phyloP scores from a whole-genome alignment of 495 filamentous ascomycete species.

The Neurospora sp. region DNA sequence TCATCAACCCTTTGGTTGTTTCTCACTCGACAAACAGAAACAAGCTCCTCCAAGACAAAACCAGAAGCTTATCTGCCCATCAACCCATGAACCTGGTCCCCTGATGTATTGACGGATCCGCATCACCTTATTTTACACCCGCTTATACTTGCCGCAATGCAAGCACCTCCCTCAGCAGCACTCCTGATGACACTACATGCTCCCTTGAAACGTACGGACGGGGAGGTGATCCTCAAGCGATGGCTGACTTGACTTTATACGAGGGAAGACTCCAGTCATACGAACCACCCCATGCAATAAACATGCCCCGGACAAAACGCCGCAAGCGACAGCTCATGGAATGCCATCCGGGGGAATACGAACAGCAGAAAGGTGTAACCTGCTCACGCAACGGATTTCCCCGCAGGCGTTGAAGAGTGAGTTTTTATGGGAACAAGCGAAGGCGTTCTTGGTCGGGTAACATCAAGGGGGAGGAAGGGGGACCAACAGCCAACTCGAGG shows the following conservation, averaged over 20 bases:
- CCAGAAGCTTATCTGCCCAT: neutral
- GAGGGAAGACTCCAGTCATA: neutral
- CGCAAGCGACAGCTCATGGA: neutral
- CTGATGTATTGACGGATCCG: neutral
- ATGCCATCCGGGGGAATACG: neutral
- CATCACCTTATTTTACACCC: neutral
- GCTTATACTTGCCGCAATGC: neutral
- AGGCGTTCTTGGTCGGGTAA: neutral
- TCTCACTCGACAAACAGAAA: neutral
- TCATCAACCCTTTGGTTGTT: neutral
- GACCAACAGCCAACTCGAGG: neutral
- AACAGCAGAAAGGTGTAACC: neutral
- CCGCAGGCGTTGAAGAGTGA: neutral
- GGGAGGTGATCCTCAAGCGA: neutral
- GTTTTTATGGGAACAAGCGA: neutral
- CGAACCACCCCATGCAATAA: neutral
- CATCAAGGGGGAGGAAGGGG: neutral
- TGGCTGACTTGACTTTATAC: neutral
- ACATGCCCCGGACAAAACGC: neutral
- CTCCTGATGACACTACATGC: neutral
- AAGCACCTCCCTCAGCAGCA: neutral
- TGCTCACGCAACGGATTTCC: neutral
- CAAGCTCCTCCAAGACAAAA: neutral
- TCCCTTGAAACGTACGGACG: neutral
- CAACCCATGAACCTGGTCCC: neutral